Percentiles rank a stretch among this genome's conserved stretches.
phyloP scores from a whole-genome alignment of 371 early-diverging fungal species.

The Dipsacomyces acuminosporus region DNA sequence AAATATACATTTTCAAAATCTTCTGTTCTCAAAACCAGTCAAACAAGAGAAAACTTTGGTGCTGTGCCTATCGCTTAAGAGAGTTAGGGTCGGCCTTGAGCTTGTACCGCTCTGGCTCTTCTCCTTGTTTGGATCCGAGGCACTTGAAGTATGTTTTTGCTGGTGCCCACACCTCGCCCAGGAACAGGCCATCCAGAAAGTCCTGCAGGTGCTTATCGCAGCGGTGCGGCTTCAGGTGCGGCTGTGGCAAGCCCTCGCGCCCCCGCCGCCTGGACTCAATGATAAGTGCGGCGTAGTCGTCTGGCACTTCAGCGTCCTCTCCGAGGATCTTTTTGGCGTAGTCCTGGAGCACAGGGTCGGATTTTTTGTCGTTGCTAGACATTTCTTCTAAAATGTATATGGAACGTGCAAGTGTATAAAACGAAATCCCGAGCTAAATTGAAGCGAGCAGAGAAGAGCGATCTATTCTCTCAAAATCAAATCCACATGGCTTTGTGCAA shows the following conservation, averaged over 20 bases:
- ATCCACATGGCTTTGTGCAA: constrained; percentile 38
- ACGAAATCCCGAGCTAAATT: too few relatives aligned
- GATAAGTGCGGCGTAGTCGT: constrained; percentile 23
- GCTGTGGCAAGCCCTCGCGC: constrained; percentile 38
- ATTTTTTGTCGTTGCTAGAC: neutral
- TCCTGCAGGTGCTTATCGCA: constrained; percentile 42
- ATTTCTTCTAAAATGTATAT: too few relatives aligned
- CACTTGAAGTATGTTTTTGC: constrained; percentile 29
- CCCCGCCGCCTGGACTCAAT: constrained; percentile 36
- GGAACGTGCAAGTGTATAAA: too few relatives aligned
- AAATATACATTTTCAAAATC: neutral
- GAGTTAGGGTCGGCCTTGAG: constrained; percentile 15
- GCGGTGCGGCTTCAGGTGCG: constrained; percentile 36
- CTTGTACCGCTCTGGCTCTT: constrained; percentile 42
- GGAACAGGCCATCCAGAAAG: constrained; percentile 35
- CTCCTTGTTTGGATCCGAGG: constrained; percentile 28
- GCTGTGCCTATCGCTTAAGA: neutral
- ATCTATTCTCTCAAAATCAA: too few relatives aligned
- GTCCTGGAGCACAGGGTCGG: constrained; percentile 29
- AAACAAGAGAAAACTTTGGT: too few relatives aligned
- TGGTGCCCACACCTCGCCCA: constrained; percentile 27
- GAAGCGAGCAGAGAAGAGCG: too few relatives aligned
- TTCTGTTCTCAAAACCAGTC: too few relatives aligned
- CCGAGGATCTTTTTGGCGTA: constrained; percentile 36
- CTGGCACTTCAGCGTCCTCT: constrained; percentile 29